Evolutionary conservation across 163 green algal genomes (phyloP).

Genomic region (Chlamydomonas reinhardtii): DNA sequence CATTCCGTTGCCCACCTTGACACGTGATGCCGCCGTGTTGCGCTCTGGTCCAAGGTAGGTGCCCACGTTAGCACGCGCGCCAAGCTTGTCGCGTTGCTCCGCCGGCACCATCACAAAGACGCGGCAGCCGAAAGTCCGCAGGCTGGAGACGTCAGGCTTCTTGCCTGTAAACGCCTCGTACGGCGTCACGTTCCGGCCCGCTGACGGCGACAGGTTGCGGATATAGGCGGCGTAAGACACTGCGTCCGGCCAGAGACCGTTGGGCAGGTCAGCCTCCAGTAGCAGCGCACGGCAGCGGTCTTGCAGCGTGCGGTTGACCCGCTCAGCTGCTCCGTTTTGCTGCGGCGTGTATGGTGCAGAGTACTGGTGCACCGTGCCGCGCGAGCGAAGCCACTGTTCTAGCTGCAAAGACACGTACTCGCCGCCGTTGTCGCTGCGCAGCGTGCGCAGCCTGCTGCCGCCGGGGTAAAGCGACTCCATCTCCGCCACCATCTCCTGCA

Average conservation of each 20-base stretch:
- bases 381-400: background rate
- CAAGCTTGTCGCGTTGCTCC: too few species aligned
- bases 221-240: constrained; percentile 47
- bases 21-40: too few species aligned
- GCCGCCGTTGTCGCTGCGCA: constrained; percentile 58
- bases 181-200: too few species aligned
- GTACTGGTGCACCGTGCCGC: constrained; percentile 53
- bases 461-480: background rate
- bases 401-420: constrained; percentile 53
- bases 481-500: constrained; percentile 38
- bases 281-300: constrained; percentile 36
- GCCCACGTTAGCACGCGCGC: too few species aligned
- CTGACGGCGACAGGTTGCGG: constrained; percentile 33
- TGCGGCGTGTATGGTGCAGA: constrained; percentile 59
- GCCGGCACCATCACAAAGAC: too few species aligned
- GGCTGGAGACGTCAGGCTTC: too few species aligned
- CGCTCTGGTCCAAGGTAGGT: too few species aligned
- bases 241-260: background rate
- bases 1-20: too few species aligned
- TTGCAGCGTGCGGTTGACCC: constrained; percentile 60
- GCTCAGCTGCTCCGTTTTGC: constrained; percentile 66
- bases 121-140: too few species aligned
- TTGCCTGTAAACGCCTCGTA: too few species aligned
- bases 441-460: constrained; percentile 12
- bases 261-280: background rate